These are phyloP conservation scores for Cryptococcus depauperatus DNA, from an alignment of 1,284 basidiomycete genomes.

Conservation along the genomic window DNA sequence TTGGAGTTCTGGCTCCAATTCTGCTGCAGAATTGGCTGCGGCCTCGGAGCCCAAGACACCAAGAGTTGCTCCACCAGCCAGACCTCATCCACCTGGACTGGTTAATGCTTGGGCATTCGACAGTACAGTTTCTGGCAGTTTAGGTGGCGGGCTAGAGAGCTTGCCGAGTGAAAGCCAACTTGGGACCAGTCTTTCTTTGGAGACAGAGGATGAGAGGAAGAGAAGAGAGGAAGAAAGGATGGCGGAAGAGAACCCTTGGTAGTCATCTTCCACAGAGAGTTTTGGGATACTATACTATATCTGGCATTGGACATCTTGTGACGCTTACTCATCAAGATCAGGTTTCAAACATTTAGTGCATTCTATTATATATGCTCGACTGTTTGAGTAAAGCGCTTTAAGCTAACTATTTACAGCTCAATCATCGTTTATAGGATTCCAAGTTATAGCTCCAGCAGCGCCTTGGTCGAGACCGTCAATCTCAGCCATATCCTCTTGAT, in stretches of 20 bases:
- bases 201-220: conserved; percentile 5
- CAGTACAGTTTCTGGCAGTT: neutral
- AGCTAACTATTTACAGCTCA: neutral
- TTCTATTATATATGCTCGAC: too few relatives aligned
- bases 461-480: conserved; percentile 60
- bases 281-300: too few relatives aligned
- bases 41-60: conserved; percentile 9
- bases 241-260: conserved; percentile 19
- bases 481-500: conserved; percentile 54
- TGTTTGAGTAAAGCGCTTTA: too few relatives aligned
- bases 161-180: neutral
- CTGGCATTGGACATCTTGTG: too few relatives aligned
- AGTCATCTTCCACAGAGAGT: too few relatives aligned
- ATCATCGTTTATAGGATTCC: conserved; percentile 2
- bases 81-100: conserved; percentile 38
- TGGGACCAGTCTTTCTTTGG: neutral
- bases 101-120: conserved; percentile 31
- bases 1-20: conserved; percentile 19
- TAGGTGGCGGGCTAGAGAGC: too few relatives aligned
- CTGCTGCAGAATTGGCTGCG: conserved; percentile 1
- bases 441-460: conserved; percentile 49
- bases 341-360: too few relatives aligned
- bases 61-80: conserved; percentile 34
- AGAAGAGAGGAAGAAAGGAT: conserved; percentile 13
- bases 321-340: too few relatives aligned